A percentile compares a stretch with the other conserved stretches of the same genome.
phyloP scores from a whole-genome alignment of 768 basidiomycete species.

The Lyophyllum atratum region DNA sequence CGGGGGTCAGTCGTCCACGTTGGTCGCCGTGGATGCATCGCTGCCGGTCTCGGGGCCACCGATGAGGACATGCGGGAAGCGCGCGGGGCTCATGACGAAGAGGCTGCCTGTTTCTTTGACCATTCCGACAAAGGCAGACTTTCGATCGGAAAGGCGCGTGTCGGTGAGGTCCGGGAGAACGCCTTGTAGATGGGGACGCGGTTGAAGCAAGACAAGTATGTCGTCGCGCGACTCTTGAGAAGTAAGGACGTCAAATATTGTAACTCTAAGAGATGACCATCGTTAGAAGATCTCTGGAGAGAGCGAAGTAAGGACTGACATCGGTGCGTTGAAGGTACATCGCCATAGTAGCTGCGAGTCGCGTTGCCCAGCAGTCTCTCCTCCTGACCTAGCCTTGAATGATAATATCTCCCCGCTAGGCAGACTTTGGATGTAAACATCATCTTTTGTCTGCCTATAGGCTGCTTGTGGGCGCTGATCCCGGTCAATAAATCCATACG shows the following conservation, averaged over 20 bases:
- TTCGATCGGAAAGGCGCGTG: conserved; percentile 45
- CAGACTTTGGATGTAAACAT: conserved; percentile 77
- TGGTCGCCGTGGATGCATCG: neutral
- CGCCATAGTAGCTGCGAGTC: conserved; percentile 58
- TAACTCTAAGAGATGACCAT: conserved; percentile 59
- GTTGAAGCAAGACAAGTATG: conserved; percentile 87
- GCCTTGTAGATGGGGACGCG: conserved; percentile 73
- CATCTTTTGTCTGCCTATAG: conserved; percentile 79
- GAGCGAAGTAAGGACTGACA: conserved; percentile 52
- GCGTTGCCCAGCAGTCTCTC: conserved; percentile 14
- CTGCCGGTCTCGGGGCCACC: conserved; percentile 30
- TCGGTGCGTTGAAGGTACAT: conserved; percentile 58
- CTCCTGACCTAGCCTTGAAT: conserved; percentile 50
- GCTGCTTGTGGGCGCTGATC: conserved; percentile 70
- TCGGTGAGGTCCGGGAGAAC: conserved; percentile 60
- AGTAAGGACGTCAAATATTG: conserved; percentile 73
- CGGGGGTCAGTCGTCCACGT: too few relatives aligned
- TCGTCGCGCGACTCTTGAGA: conserved; percentile 21
- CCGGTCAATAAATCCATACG: conserved; percentile 91
- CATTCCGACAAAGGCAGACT: conserved; percentile 81
- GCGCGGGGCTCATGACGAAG: conserved; percentile 82
- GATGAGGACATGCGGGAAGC: conserved; percentile 82
- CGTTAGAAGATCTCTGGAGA: neutral
- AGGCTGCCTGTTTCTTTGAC: conserved; percentile 72
- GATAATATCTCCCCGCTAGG: conserved; percentile 80